Evolutionary conservation across 495 filamentous ascomycete species (phyloP), one percentile per base, ranked within the genome.

Genomic region (Baudoinia panamericana): DNA sequence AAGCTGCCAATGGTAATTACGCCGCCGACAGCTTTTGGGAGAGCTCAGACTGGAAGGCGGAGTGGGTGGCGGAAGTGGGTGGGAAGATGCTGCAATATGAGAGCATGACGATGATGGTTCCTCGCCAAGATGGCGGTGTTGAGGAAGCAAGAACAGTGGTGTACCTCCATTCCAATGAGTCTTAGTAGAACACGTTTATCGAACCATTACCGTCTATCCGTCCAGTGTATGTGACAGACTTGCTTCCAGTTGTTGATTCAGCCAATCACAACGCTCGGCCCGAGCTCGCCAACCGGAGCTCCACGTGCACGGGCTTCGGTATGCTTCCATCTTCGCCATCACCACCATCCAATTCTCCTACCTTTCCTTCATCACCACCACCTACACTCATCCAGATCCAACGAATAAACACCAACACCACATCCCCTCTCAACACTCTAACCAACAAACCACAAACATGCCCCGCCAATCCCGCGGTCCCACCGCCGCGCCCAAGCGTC

Each of bases 381-480:
- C n/a, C n/a, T n/a, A n/a, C n/a, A n/a, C n/a, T n/a, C n/a, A n/a
- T n/a, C n/a, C n/a, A n/a, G n/a, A n/a, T n/a, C n/a, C n/a, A n/a
- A n/a, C n/a, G n/a, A n/a, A 41, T 16, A 29, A 31, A 23, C 19
- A 37, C 16, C 22, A 20, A 25, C 23, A 4, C 32, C 8, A 18
- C 19, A 41, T 30, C 12, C 44, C 25, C 12, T 26, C 21, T 21
- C 22, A 23, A 3, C 20, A 24, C 34, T 23, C 34, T n/a, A n/a
- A 8, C 22, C 34, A 20, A 24, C 20, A 30, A 32, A 36, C 13
- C 16, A 41, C 42, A 36, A 54, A 45, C 36, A 63, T 63, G 60
- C 52, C 60, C 52, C 60, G 60, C 45, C 49, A 53, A 53, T 55
- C 52, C 51, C 45, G 56, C 30, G 55, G 56, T 36, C 28, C 57